Evolutionary conservation across 179 eudicot genomes (phyloP).

Genomic region (Spergularia azorica): DNA sequence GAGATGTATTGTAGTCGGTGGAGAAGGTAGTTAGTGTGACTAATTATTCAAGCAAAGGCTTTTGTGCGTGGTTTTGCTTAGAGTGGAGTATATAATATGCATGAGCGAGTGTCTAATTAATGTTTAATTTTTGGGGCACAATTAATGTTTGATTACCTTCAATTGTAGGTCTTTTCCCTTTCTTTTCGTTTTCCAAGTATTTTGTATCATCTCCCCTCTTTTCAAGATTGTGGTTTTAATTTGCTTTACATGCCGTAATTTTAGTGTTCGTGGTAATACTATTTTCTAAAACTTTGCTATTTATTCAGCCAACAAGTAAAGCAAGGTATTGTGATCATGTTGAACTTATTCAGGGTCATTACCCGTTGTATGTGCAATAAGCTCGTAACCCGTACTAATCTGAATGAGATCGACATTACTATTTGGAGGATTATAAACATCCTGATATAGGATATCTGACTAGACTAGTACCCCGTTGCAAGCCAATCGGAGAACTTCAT

Average conservation of each 20-base stretch:
- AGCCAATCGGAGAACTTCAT: too few species aligned
- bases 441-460: too few species aligned
- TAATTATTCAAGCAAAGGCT: conserved; percentile 14
- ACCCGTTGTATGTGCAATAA: too few species aligned
- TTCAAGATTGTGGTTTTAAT: conserved; percentile 23
- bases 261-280: conserved; percentile 10
- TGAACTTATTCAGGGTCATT: neutral
- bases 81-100: conserved; percentile 8
- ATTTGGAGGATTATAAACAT: too few species aligned
- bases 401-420: too few species aligned
- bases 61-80: conserved; percentile 20
- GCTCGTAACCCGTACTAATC: too few species aligned
- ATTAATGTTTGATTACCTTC: neutral
- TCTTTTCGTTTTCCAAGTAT: neutral
- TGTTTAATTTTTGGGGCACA: neutral
- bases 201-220: conserved; percentile 7
- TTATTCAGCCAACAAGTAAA: neutral
- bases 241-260: conserved; percentile 19
- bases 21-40: conserved; percentile 42
- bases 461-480: too few species aligned
- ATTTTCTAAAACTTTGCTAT: conserved; percentile 8
- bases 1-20: conserved; percentile 26
- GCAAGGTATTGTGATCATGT: neutral
- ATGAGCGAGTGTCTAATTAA: neutral
- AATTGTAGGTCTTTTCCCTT: neutral